Conservation (phyloP, 371 early-diverging fungal species). For the Nematocida parisii region DNA sequence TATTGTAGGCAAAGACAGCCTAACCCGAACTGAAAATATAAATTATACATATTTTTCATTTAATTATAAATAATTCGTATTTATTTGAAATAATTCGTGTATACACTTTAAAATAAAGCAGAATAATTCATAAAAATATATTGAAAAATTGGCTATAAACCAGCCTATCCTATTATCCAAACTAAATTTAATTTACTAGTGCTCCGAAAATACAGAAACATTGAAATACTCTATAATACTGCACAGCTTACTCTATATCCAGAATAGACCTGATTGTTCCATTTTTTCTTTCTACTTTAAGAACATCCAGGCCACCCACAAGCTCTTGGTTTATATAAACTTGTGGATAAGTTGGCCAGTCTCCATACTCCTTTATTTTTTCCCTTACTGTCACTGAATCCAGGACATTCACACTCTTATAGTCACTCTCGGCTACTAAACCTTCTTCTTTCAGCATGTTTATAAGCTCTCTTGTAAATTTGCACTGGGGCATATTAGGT, state of each 20-base stretch:
- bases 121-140: too few relatives aligned
- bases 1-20: too few relatives aligned
- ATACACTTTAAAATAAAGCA: too few relatives aligned
- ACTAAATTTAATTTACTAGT: too few relatives aligned
- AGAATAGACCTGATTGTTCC: conserved; percentile 4
- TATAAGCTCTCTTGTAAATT: conserved; percentile 64
- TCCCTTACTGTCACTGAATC: conserved; percentile 74
- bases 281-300: conserved; percentile 71
- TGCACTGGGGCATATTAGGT: conserved; percentile 65
- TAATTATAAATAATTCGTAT: too few relatives aligned
- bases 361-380: conserved; percentile 75
- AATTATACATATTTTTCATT: too few relatives aligned
- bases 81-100: too few relatives aligned
- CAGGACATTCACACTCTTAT: conserved; percentile 78
- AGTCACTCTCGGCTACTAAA: conserved; percentile 17
- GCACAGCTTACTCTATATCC: neutral
- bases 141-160: too few relatives aligned
- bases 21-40: too few relatives aligned
- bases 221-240: too few relatives aligned
- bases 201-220: too few relatives aligned
- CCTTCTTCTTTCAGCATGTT: conserved; percentile 24
- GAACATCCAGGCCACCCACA: conserved; percentile 88
- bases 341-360: conserved; percentile 96
- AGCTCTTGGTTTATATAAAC: conserved; percentile 90
- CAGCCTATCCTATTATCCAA: too few relatives aligned